phyloP scores from a whole-genome alignment of 2,329 filamentous ascomycete species.

The Penicillium corylophilum region DNA sequence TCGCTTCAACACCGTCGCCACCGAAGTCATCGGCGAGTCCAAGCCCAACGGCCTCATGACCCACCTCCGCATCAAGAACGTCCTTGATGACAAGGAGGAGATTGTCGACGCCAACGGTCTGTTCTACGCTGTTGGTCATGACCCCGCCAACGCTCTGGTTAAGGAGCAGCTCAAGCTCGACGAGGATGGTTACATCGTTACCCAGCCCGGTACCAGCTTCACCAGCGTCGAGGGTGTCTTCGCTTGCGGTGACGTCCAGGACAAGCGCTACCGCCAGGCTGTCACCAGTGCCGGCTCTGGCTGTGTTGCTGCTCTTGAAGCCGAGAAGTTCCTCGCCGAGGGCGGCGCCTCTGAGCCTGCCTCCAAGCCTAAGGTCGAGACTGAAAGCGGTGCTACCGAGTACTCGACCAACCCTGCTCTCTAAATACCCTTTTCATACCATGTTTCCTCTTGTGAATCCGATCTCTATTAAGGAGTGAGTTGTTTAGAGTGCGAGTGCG shows the following conservation, averaged over 20 bases:
- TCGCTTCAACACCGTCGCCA: conserved; percentile 76
- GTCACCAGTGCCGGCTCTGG: conserved; percentile 96
- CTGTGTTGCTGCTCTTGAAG: conserved; percentile 92
- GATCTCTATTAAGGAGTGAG: conserved; percentile 1
- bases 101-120: conserved; percentile 86
- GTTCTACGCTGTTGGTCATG: conserved; percentile 97
- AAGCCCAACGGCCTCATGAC: conserved; percentile 77
- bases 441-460: conserved; percentile 8
- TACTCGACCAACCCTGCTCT: conserved; percentile 61
- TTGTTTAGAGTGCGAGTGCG: conserved; percentile 10
- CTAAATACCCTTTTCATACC: conserved; percentile 38
- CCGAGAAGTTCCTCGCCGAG: conserved; percentile 88
- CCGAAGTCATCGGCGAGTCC: conserved; percentile 80
- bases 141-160: conserved; percentile 86
- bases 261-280: conserved; percentile 96
- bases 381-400: neutral
- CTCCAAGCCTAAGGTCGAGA: conserved; percentile 46
- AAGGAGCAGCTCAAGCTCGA: conserved; percentile 89
- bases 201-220: conserved; percentile 80
- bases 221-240: conserved; percentile 92
- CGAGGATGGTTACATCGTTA: conserved; percentile 85
- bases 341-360: conserved; percentile 56
- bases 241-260: conserved; percentile 95
- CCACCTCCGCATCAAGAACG: conserved; percentile 79
- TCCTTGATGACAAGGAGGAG: conserved; percentile 71